A percentile compares a stretch with the other conserved stretches of the same genome.
Evolutionary conservation across 306 rosid species (phyloP).

Genomic region (Vigna mungo): DNA sequence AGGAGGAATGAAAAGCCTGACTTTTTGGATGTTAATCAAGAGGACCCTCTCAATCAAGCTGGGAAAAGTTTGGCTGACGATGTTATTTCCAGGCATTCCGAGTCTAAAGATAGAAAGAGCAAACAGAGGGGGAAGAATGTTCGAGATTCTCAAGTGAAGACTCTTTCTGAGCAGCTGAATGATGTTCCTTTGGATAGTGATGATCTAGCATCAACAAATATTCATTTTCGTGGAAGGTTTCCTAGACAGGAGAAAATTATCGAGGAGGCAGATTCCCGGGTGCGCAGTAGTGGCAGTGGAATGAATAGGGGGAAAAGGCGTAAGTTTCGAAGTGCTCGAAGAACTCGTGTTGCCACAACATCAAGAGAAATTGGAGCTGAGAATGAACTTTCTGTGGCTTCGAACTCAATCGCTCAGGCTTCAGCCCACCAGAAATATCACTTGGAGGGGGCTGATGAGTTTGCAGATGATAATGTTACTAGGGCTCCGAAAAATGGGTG

Average conservation of each 20-base stretch:
- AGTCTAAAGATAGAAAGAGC: conserved; percentile 67
- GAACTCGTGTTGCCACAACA: conserved; percentile 64
- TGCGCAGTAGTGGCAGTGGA: conserved; percentile 65
- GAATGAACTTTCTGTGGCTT: conserved; percentile 90
- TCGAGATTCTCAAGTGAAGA: conserved; percentile 63
- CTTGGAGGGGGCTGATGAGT: conserved; percentile 67
- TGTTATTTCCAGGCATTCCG: conserved; percentile 68
- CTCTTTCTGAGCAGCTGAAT: conserved; percentile 79
- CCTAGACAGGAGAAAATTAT: conserved; percentile 60
- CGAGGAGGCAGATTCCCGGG: conserved; percentile 68
- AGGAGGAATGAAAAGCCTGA: conserved; percentile 72
- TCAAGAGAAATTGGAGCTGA: conserved; percentile 82
- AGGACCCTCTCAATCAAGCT: conserved; percentile 56
- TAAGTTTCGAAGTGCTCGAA: conserved; percentile 74
- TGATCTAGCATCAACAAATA: conserved; percentile 81
- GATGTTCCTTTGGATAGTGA: conserved; percentile 78
- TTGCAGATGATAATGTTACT: conserved; percentile 66
- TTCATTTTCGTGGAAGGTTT: conserved; percentile 63
- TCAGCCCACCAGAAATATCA: conserved; percentile 63
- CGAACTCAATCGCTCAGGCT: conserved; percentile 77
- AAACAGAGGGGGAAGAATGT: conserved; percentile 75
- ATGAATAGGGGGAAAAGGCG: conserved; percentile 75
- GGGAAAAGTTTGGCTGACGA: conserved; percentile 61
- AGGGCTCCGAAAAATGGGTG: conserved; percentile 93
- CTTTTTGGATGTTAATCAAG: conserved; percentile 61